Conservation (phyloP, 164 flowering plant species). For the Aristolochia fimbriata region DNA sequence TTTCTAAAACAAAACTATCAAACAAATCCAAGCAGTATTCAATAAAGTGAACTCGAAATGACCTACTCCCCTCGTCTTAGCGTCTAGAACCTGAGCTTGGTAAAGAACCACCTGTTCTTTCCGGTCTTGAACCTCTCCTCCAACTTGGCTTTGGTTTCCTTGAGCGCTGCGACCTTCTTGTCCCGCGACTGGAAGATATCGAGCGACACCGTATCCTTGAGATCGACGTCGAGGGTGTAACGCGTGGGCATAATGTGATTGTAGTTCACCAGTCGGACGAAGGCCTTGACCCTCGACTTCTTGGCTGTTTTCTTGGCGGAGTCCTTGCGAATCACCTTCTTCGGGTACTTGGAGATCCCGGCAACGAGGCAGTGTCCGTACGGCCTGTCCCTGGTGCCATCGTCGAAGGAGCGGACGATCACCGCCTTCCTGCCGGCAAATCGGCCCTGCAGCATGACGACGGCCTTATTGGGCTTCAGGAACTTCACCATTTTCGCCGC, state of each 20-base stretch:
- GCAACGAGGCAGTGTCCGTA: conserved; percentile 55
- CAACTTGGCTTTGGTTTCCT: conserved; percentile 30
- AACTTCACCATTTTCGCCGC: conserved; percentile 39
- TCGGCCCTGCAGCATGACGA: conserved; percentile 40
- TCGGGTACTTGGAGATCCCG: conserved; percentile 40
- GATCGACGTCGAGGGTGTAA: conserved; percentile 37
- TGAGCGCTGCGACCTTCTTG: conserved; percentile 37
- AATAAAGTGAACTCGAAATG: too few relatives aligned
- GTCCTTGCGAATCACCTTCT: conserved; percentile 42
- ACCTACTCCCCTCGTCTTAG: too few relatives aligned
- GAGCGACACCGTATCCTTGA: conserved; percentile 21
- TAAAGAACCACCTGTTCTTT: conserved; percentile 51
- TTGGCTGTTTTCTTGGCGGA: conserved; percentile 46
- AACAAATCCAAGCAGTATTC: too few relatives aligned
- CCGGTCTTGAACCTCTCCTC: conserved; percentile 22
- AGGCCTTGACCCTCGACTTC: conserved; percentile 41
- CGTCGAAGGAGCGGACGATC: conserved; percentile 36
- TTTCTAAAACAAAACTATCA: too few relatives aligned
- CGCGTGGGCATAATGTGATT: conserved; percentile 31
- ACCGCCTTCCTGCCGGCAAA: conserved; percentile 48
- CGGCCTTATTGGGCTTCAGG: conserved; percentile 42
- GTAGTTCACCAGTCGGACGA: conserved; percentile 38
- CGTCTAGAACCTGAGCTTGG: conserved; percentile 37
- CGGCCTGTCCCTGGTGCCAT: conserved; percentile 43
- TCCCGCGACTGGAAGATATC: conserved; percentile 27